Base-by-base conservation (phyloP, 495 filamentous ascomycete species). In the Evansstolkia leycettana region DNA sequence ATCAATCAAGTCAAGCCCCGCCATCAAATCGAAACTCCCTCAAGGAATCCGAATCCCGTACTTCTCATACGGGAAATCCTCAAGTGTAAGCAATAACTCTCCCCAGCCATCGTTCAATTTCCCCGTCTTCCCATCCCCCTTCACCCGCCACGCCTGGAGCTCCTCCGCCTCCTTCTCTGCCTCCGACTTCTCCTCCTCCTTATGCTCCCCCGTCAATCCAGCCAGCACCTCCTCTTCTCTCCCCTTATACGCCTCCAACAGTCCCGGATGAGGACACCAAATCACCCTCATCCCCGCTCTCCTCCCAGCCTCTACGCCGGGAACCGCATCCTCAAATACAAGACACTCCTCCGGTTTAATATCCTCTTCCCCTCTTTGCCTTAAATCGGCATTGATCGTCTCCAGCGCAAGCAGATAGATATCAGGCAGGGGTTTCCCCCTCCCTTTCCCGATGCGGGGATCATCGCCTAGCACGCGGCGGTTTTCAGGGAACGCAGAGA, bases 291-390 rank as follows among this genome's bases (percentile, higher is more conserved):
- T 96, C 0, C 92, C 92, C 0, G 92, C 90, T 37, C 90, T 72
- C 19, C 90, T 63, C 8, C 86, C 90, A 7, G 88, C 75, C 61
- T 99, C 90, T 0, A 94, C 85, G 0, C 90, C 90, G 0, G 85
- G 84, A 2, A 96, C 88, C 16, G 76, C 78, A 54, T 99, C 90
- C 56, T 99, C 90, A 49, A 99, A 95, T 0, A 99, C 90, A 7
- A 99, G 64, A 56, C 89, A 95, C 54, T 99, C 90, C 45, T 80
- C 80, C 0, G 87, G 84, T 31, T 45, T 64, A 28, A 99, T 78
- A 42, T 80, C 75, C 20, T 54, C 47, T 32, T 15, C 27, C 53
- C 75, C 77, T 28, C 68, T 59, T 9, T 39, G 47, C 1, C 72
- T 54, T 9, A 90, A 50, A 6, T 70, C 73, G 2, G 64, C 65